These are phyloP conservation scores for Phytophthora multivora DNA, from an alignment of 352 stramenopile species.

Conservation along the genomic window DNA sequence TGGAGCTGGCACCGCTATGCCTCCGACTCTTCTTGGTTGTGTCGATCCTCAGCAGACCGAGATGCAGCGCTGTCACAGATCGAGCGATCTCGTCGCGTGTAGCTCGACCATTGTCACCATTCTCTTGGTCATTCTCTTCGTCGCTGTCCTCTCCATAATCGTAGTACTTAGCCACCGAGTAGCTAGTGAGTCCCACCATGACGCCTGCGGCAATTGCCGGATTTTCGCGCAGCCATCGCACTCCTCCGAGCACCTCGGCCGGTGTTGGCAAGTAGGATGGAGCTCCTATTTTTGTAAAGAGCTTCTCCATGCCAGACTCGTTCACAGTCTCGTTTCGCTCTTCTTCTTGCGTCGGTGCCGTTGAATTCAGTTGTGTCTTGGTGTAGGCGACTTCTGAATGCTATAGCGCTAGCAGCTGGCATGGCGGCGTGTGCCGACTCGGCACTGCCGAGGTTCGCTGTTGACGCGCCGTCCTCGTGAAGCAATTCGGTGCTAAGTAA, in stretches of 20 bases:
- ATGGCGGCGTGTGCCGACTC: not conserved
- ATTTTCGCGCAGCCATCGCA: constrained; percentile 73
- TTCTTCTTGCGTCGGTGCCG: constrained; percentile 13
- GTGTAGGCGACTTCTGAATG: not conserved
- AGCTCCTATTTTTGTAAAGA: constrained; percentile 50
- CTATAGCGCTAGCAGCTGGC: constrained; percentile 8
- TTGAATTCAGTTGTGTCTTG: constrained; percentile 33
- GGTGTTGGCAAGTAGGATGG: constrained; percentile 71
- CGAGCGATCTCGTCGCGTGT: constrained; percentile 55
- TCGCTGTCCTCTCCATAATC: constrained; percentile 40
- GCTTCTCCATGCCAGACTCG: constrained; percentile 29
- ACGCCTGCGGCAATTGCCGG: constrained; percentile 64
- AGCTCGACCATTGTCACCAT: constrained; percentile 1
- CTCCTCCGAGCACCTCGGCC: constrained; percentile 61
- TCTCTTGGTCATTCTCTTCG: constrained; percentile 25
- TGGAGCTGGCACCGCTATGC: constrained; percentile 29
- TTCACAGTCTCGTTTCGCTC: constrained; percentile 2
- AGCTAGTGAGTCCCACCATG: constrained; percentile 69
- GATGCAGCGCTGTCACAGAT: constrained; percentile 52
- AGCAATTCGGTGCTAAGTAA: constrained; percentile 30
- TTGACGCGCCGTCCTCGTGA: constrained; percentile 42
- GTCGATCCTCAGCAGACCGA: constrained; percentile 43
- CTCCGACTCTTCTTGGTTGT: constrained; percentile 23
- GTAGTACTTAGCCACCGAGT: constrained; percentile 75
- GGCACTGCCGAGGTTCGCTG: constrained; percentile 37